Percentiles rank a stretch among this genome's conserved stretches.
Conservation (phyloP, 495 filamentous ascomycete species). For the Penicillium antarcticum region DNA sequence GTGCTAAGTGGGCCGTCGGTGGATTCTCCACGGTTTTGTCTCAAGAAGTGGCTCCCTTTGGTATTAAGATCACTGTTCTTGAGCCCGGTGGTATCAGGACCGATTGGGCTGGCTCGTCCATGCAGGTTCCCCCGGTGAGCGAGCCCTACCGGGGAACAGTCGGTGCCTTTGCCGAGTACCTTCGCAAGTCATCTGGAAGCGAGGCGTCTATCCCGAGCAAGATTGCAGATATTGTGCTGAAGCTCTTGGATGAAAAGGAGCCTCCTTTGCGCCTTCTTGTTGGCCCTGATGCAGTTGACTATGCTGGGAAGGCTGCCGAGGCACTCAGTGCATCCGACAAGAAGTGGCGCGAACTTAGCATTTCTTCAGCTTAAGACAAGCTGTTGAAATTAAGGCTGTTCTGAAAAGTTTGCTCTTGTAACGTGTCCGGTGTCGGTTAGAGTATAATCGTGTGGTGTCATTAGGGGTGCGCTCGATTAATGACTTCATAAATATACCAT, state of each 20-base stretch:
- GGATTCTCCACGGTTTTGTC: slow-evolving; percentile 30
- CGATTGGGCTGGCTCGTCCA: slow-evolving; percentile 32
- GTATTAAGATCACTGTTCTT: slow-evolving; percentile 27
- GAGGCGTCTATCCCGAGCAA: slow-evolving; percentile 14
- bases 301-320: slow-evolving; percentile 13
- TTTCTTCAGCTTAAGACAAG: slow-evolving; percentile 4
- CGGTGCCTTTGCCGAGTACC: too few relatives aligned
- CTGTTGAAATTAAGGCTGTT: too few relatives aligned
- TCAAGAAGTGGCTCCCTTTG: slow-evolving; percentile 23
- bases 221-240: slow-evolving; percentile 22
- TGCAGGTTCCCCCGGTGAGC: slow-evolving; percentile 19
- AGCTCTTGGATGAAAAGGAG: slow-evolving; percentile 13
- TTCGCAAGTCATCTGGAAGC: background rate
- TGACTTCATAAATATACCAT: too few relatives aligned
- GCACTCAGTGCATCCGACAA: slow-evolving; percentile 16
- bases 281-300: slow-evolving; percentile 24
- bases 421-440: too few relatives aligned
- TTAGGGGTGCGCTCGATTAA: too few relatives aligned
- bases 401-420: too few relatives aligned
- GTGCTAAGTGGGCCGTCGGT: slow-evolving; percentile 47
- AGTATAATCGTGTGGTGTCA: too few relatives aligned
- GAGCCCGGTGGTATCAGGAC: slow-evolving; percentile 37
- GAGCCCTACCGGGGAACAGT: slow-evolving; percentile 24
- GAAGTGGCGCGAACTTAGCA: slow-evolving; percentile 19
- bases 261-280: slow-evolving; percentile 24